Conservation (phyloP, 202 grass and related monocot species). For the Carex sylvatica region DNA sequence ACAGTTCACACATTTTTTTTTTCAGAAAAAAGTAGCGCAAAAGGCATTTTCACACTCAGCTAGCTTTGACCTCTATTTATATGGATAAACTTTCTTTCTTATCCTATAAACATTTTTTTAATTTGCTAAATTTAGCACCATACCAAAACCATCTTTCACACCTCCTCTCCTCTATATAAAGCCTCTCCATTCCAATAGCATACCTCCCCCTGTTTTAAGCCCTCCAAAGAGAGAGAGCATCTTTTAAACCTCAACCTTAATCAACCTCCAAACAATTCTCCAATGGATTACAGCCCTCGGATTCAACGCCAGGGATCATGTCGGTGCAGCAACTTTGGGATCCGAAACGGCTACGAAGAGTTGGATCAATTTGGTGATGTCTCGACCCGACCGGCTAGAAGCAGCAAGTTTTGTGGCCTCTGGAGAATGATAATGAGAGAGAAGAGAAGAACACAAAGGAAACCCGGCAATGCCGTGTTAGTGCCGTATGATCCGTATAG, state of each 20-base stretch:
- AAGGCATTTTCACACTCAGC: slow-evolving; percentile 17
- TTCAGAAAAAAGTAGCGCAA: neutral
- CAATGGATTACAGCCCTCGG: slow-evolving; percentile 48
- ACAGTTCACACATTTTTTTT: neutral
- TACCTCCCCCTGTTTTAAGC: neutral
- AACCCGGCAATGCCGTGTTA: slow-evolving; percentile 39
- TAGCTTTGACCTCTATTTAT: neutral
- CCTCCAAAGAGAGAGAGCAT: neutral
- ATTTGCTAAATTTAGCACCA: neutral
- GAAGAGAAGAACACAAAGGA: slow-evolving; percentile 57
- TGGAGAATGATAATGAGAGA: slow-evolving; percentile 79
- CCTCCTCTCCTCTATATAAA: neutral
- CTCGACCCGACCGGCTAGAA: slow-evolving; percentile 9
- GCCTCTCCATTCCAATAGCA: neutral
- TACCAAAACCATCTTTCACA: neutral
- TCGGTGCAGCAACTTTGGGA: slow-evolving; percentile 37
- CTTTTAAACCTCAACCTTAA: neutral
- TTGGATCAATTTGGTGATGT: slow-evolving; percentile 33
- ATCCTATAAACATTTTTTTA: neutral
- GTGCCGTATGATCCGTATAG: slow-evolving; percentile 66
- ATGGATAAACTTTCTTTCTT: neutral
- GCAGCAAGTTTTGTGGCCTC: slow-evolving; percentile 39
- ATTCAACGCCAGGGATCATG: slow-evolving; percentile 64
- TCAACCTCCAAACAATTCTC: neutral
- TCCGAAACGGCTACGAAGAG: slow-evolving; percentile 39